These are phyloP conservation scores for Peronosclerospora sorghi DNA, from an alignment of 352 stramenopile genomes.

Conservation along the genomic window DNA sequence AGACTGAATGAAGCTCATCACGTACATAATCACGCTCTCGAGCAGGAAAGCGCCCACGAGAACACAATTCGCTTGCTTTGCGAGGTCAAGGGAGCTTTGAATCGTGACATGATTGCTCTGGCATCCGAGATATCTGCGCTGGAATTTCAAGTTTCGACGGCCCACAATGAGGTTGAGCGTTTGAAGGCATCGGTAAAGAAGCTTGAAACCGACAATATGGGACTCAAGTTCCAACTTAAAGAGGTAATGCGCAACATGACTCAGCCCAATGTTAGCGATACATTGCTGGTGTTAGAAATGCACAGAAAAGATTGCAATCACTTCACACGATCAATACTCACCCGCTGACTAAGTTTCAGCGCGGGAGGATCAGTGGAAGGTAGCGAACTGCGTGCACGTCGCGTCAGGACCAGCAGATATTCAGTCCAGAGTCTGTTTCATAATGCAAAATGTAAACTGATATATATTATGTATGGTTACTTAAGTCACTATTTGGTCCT, in stretches of 20 bases:
- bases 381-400: too few species aligned
- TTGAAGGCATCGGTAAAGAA: constrained; percentile 24
- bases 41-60: constrained; percentile 42
- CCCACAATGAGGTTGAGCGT: constrained; percentile 27
- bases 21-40: constrained; percentile 24
- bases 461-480: too few species aligned
- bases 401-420: too few species aligned
- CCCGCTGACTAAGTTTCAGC: constrained; percentile 21
- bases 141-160: constrained; percentile 35
- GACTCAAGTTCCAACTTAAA: constrained; percentile 34
- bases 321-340: too few species aligned
- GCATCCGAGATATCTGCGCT: constrained; percentile 39
- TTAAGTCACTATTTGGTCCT: too few species aligned
- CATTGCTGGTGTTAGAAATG: constrained; percentile 30
- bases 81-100: constrained; percentile 55
- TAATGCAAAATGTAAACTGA: too few species aligned
- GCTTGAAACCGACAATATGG: constrained; percentile 42
- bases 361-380: too few species aligned
- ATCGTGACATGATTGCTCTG: constrained; percentile 30
- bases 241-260: constrained; percentile 38
- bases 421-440: too few species aligned
- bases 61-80: constrained; percentile 36
- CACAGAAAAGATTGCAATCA: too few species aligned
- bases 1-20: constrained; percentile 42
- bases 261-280: constrained; percentile 32